Percentiles rank a stretch among this genome's conserved stretches.
Conservation (phyloP, 2,329 filamentous ascomycete species). For the Pseudocercospora macadamiae region DNA sequence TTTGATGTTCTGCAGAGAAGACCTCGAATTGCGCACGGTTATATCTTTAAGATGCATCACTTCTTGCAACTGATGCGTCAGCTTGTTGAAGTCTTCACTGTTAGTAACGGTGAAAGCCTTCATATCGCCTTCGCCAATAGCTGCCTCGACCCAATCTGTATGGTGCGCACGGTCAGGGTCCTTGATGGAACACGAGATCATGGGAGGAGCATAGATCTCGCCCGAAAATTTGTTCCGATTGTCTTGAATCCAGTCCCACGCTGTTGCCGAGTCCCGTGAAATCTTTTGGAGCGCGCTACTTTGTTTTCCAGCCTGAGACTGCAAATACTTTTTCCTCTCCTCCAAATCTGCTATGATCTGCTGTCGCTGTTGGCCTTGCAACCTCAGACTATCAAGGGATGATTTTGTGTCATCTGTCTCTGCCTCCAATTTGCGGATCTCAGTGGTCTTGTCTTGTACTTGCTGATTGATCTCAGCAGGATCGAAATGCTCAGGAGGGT, state of each 20-base stretch:
- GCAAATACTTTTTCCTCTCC: conserved; percentile 59
- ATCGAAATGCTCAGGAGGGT: conserved; percentile 70
- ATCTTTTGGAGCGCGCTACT: conserved; percentile 61
- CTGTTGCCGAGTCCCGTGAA: conserved; percentile 65
- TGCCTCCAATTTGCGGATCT: conserved; percentile 50
- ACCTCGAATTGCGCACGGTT: too few relatives aligned
- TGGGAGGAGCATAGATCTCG: conserved; percentile 77
- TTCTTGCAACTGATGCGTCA: conserved; percentile 73
- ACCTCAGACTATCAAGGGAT: conserved; percentile 35
- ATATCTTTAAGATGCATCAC: conserved; percentile 60
- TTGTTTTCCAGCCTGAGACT: conserved; percentile 76
- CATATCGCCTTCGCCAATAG: conserved; percentile 58
- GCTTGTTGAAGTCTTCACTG: conserved; percentile 70
- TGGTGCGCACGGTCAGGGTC: conserved; percentile 68
- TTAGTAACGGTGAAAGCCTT: conserved; percentile 74
- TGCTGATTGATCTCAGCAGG: conserved; percentile 69
- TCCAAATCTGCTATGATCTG: conserved; percentile 45
- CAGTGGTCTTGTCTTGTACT: conserved; percentile 62
- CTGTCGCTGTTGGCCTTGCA: conserved; percentile 42
- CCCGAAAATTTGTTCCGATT: conserved; percentile 72
- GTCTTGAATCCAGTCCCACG: conserved; percentile 80
- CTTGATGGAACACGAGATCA: conserved; percentile 78
- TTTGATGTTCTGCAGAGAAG: conserved; percentile 60
- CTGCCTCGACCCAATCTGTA: conserved; percentile 63
- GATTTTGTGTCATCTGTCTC: conserved; percentile 48